phyloP scores from a whole-genome alignment of 1,139 yeast species.

The Hyphopichia khmerensis region DNA sequence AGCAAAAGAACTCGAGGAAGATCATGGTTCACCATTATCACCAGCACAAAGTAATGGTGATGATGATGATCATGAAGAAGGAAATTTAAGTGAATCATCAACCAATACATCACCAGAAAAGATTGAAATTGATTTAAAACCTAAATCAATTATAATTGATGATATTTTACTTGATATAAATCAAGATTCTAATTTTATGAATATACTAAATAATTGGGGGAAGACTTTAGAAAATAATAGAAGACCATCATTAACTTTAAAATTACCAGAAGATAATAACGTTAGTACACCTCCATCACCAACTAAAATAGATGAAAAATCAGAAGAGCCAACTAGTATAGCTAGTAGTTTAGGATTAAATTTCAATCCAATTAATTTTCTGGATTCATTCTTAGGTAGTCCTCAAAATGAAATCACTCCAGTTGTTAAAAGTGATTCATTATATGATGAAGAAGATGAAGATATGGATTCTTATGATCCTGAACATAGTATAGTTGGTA shows the following conservation, averaged over 20 bases:
- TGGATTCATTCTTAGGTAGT: conserved; percentile 16
- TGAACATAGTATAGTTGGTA: conserved; percentile 9
- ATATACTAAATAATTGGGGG: conserved; percentile 19
- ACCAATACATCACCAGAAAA: neutral
- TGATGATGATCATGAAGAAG: too few species aligned
- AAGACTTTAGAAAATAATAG: conserved; percentile 7
- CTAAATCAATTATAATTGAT: conserved; percentile 15
- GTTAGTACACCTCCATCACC: neutral
- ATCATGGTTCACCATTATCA: neutral
- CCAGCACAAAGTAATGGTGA: too few species aligned
- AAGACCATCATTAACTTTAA: neutral
- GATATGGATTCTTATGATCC: conserved; percentile 20
- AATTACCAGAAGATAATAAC: neutral
- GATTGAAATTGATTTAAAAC: conserved; percentile 15
- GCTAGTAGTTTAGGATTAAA: conserved; percentile 15
- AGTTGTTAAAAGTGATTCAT: conserved; percentile 3
- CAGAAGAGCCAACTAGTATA: conserved; percentile 1
- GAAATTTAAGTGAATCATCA: neutral
- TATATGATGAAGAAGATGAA: conserved; percentile 8
- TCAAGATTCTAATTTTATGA: conserved; percentile 11
- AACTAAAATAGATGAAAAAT: neutral
- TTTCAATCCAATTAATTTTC: conserved; percentile 15
- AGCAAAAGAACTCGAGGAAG: conserved; percentile 5
- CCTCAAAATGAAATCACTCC: conserved; percentile 13
- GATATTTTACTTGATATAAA: conserved; percentile 12